Percentiles rank a stretch among this genome's conserved stretches.
Conservation (phyloP, 225 moss, liverwort and hornwort genomes). For the Takakia lepidozioides region DNA sequence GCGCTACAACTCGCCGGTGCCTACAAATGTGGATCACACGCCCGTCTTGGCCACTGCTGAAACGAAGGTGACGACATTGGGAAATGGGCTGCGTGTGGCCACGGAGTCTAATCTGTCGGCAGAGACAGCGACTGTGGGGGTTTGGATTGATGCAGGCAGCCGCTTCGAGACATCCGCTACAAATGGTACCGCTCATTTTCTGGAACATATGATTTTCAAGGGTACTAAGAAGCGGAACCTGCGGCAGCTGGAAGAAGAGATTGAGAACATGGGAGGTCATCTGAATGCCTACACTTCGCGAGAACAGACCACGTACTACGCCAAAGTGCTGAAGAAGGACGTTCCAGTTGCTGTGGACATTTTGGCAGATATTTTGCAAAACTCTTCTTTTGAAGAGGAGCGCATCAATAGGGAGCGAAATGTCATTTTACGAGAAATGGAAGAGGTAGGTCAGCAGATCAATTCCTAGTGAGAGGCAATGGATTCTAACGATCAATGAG, state of each 20-base stretch:
- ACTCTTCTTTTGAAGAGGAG: constrained; percentile 80
- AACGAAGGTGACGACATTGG: constrained; percentile 62
- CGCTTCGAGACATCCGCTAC: constrained; percentile 68
- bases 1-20: constrained; percentile 61
- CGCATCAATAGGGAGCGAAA: constrained; percentile 80
- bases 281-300: constrained; percentile 88
- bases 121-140: constrained; percentile 72
- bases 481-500: too few relatives aligned
- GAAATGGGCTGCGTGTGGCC: constrained; percentile 73
- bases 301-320: constrained; percentile 88
- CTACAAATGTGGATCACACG: constrained; percentile 51
- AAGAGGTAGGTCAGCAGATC: constrained; percentile 66
- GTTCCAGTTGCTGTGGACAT: constrained; percentile 70
- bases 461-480: too few relatives aligned
- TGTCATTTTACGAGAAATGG: constrained; percentile 79
- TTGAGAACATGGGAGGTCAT: constrained; percentile 92
- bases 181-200: constrained; percentile 80
- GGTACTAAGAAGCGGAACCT: constrained; percentile 57
- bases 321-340: constrained; percentile 73
- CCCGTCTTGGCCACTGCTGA: constrained; percentile 53
- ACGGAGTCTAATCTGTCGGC: constrained; percentile 54
- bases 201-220: constrained; percentile 94
- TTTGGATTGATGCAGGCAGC: constrained; percentile 90
- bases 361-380: constrained; percentile 78
- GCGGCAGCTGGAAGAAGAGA: constrained; percentile 80